Conservation (phyloP, 2,329 filamentous ascomycete species). For the Microascus cirrosus region DNA sequence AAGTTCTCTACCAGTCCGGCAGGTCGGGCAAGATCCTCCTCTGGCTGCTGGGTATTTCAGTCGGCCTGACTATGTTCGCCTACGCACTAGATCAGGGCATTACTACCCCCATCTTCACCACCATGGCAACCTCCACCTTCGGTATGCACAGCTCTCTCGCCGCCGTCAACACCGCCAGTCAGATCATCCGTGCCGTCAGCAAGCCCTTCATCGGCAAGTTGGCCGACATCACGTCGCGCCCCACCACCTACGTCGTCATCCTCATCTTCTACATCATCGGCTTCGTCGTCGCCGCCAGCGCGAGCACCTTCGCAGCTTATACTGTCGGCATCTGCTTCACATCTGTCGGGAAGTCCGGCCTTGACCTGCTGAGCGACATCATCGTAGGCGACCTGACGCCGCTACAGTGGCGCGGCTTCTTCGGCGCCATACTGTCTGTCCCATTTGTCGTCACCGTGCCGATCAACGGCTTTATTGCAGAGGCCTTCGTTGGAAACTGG, state of each 20-base stretch:
- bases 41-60: conserved; percentile 21
- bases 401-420: conserved; percentile 28
- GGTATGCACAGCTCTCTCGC: conserved; percentile 54
- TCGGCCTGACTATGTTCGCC: conserved; percentile 25
- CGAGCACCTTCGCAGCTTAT: conserved; percentile 44
- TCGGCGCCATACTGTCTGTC: conserved; percentile 28
- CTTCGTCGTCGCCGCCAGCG: conserved; percentile 53
- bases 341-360: conserved; percentile 41
- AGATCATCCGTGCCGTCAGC: conserved; percentile 24
- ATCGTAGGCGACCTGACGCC: conserved; percentile 31
- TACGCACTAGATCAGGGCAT: conserved; percentile 26
- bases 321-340: conserved; percentile 53
- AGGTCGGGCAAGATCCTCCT: conserved; percentile 19
- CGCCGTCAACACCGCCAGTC: conserved; percentile 51
- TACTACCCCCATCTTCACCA: conserved; percentile 20
- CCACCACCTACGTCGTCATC: conserved; percentile 30
- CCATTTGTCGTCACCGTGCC: conserved; percentile 32
- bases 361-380: conserved; percentile 27
- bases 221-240: conserved; percentile 36
- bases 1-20: conserved; percentile 24
- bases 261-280: conserved; percentile 35
- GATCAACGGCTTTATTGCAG: conserved; percentile 27
- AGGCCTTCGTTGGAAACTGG: conserved; percentile 25
- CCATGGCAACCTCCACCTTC: conserved; percentile 47
- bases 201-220: conserved; percentile 33